A percentile compares a stretch with the other conserved stretches of the same genome.
These are phyloP conservation scores for Globisporangium camurandrum DNA, from an alignment of 352 stramenopile species.

Conservation along the genomic window DNA sequence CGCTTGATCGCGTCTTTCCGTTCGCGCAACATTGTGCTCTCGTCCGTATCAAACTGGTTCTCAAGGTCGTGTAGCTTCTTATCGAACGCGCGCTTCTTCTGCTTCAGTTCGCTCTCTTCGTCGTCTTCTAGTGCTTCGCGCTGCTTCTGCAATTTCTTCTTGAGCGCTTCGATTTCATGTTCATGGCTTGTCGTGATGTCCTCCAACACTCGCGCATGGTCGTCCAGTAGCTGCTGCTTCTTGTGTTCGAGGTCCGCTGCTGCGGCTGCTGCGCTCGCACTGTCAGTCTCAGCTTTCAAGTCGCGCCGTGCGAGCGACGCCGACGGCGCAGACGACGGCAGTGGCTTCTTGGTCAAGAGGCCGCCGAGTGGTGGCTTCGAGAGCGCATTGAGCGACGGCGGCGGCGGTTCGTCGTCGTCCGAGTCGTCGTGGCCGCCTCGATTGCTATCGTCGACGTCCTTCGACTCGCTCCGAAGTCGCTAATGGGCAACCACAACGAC, in stretches of 20 bases:
- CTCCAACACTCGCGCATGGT: slow-evolving; percentile 27
- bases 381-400: slow-evolving; percentile 19
- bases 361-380: slow-evolving; percentile 43
- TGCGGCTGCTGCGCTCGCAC: no score
- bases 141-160: slow-evolving; percentile 40
- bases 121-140: slow-evolving; percentile 47
- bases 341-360: slow-evolving; percentile 40
- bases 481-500: slow-evolving; percentile 6
- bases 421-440: slow-evolving; percentile 19
- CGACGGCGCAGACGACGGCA: slow-evolving; percentile 18
- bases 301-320: slow-evolving; percentile 17
- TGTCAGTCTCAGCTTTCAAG: slow-evolving; percentile 30
- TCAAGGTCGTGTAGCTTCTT: slow-evolving; percentile 65
- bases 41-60: slow-evolving; percentile 57
- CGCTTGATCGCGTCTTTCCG: slow-evolving; percentile 63
- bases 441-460: slow-evolving; percentile 25
- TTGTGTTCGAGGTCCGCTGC: slow-evolving; percentile 36
- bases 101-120: slow-evolving; percentile 48
- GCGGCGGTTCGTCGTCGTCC: slow-evolving; percentile 11
- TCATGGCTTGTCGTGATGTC: slow-evolving; percentile 36
- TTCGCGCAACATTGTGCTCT: slow-evolving; percentile 38
- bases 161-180: slow-evolving; percentile 20
- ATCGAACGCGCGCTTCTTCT: slow-evolving; percentile 52
- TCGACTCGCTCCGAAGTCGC: slow-evolving; percentile 22
- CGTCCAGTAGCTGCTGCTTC: slow-evolving; percentile 35